Percentiles rank a stretch among this genome's conserved stretches.
Conservation (phyloP, 768 basidiomycete species). For the Serendipita vermifera region DNA sequence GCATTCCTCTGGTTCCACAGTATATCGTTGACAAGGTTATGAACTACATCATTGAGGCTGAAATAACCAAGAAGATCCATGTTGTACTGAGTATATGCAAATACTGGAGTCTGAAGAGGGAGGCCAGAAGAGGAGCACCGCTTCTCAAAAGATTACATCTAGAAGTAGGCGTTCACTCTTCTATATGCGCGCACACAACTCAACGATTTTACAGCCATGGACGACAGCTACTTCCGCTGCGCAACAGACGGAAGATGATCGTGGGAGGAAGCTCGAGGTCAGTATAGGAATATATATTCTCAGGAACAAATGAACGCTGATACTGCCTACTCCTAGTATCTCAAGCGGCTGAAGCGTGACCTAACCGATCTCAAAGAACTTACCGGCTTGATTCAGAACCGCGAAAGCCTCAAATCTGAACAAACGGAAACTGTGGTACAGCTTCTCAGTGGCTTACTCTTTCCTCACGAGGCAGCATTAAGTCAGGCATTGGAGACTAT, state of each 20-base stretch:
- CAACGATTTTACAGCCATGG: slow-evolving; percentile 50
- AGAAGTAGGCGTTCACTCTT: slow-evolving; percentile 33
- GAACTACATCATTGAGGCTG: slow-evolving; percentile 57
- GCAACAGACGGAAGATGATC: slow-evolving; percentile 69
- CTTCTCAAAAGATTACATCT: slow-evolving; percentile 84
- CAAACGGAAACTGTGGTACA: slow-evolving; percentile 55
- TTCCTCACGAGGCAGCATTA: slow-evolving; percentile 50
- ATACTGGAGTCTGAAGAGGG: slow-evolving; percentile 97
- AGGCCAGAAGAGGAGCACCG: slow-evolving; percentile 85
- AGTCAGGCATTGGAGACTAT: slow-evolving; percentile 58
- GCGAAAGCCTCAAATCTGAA: slow-evolving; percentile 68
- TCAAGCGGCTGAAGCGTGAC: slow-evolving; percentile 59
- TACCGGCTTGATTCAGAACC: slow-evolving; percentile 52
- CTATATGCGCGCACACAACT: background rate
- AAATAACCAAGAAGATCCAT: slow-evolving; percentile 58
- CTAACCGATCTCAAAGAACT: slow-evolving; percentile 60
- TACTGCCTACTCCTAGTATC: slow-evolving; percentile 31
- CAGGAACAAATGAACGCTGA: slow-evolving; percentile 6
- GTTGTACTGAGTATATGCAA: slow-evolving; percentile 67
- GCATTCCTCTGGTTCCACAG: slow-evolving; percentile 81
- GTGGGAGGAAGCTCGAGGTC: slow-evolving; percentile 68
- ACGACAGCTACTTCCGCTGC: slow-evolving; percentile 58
- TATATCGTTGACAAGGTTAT: slow-evolving; percentile 70
- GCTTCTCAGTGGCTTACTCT: slow-evolving; percentile 49
- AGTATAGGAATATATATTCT: slow-evolving; percentile 18